phyloP scores from a whole-genome alignment of 2,329 filamentous ascomycete species.

The Talaromyces atroroseus region DNA sequence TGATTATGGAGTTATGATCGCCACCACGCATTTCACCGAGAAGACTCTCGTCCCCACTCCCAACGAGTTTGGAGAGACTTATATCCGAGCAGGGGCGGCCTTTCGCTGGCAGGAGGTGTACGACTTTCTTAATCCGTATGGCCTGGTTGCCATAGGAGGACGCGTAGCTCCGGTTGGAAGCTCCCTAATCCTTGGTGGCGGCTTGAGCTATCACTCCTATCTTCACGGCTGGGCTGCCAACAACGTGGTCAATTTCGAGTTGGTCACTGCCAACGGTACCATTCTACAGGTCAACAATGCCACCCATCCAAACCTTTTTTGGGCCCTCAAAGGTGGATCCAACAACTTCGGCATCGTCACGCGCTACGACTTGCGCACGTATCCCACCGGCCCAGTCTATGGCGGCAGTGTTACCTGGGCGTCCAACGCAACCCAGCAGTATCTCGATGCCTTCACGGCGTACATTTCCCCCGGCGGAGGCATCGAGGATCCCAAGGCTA shows the following conservation, averaged over 20 bases:
- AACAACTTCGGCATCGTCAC: slow-evolving; percentile 5
- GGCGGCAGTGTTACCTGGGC: too few relatives aligned
- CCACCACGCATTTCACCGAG: too few relatives aligned
- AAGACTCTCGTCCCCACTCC: too few relatives aligned
- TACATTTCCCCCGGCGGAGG: too few relatives aligned
- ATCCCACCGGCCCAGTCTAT: too few relatives aligned
- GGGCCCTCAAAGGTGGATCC: neutral
- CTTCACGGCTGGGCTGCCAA: neutral
- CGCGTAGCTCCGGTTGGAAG: neutral
- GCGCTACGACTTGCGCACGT: too few relatives aligned
- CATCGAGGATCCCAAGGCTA: too few relatives aligned
- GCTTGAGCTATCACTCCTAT: neutral
- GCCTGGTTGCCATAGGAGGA: neutral
- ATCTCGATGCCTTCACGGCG: too few relatives aligned
- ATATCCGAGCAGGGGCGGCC: too few relatives aligned
- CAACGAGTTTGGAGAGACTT: too few relatives aligned
- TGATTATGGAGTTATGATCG: too few relatives aligned
- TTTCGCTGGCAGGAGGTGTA: slow-evolving; percentile 1
- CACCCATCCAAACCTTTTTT: slow-evolving; percentile 3
- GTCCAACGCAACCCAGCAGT: too few relatives aligned
- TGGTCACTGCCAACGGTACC: neutral
- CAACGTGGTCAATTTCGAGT: neutral
- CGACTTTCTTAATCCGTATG: neutral
- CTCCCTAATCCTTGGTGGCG: neutral
- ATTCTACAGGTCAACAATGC: neutral